phyloP scores from a whole-genome alignment of 345 rosid species.

The Boechera retrofracta region DNA sequence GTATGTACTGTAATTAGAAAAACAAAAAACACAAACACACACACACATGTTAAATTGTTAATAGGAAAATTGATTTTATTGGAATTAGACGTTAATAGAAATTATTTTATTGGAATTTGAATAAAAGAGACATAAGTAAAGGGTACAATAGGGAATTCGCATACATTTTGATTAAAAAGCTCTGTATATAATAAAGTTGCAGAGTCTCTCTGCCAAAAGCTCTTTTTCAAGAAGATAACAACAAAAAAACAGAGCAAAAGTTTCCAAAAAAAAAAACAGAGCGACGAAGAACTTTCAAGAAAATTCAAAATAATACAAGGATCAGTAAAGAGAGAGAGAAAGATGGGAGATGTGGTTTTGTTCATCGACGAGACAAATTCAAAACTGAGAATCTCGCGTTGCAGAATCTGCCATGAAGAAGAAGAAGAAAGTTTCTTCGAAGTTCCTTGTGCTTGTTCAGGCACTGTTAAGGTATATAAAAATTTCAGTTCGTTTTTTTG shows the following conservation, averaged over 20 bases:
- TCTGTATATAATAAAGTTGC: constrained; percentile 28
- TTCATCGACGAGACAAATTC: constrained; percentile 47
- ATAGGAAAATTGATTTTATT: background rate
- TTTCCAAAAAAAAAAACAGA: background rate
- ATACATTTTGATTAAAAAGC: background rate
- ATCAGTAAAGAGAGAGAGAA: constrained; percentile 20
- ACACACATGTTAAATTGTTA: background rate
- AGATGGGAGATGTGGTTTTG: constrained; percentile 71
- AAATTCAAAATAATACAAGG: background rate
- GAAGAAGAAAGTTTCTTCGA: constrained; percentile 84
- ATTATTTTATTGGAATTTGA: constrained; percentile 2
- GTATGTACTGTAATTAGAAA: background rate
- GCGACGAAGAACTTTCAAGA: background rate
- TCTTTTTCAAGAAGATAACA: constrained; percentile 20
- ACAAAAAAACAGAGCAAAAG: constrained; percentile 35
- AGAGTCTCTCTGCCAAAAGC: constrained; percentile 18
- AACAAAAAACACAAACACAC: background rate
- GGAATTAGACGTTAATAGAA: too few relatives aligned
- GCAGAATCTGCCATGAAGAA: constrained; percentile 92
- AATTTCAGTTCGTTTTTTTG: too few relatives aligned
- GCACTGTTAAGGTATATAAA: constrained; percentile 75
- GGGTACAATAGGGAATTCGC: constrained; percentile 31
- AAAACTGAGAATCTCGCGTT: constrained; percentile 53
- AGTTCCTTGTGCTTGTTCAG: constrained; percentile 95
- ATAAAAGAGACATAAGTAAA: background rate